Conservation (phyloP, 169 alveolate genomes). For the Plasmodium blacklocki region DNA sequence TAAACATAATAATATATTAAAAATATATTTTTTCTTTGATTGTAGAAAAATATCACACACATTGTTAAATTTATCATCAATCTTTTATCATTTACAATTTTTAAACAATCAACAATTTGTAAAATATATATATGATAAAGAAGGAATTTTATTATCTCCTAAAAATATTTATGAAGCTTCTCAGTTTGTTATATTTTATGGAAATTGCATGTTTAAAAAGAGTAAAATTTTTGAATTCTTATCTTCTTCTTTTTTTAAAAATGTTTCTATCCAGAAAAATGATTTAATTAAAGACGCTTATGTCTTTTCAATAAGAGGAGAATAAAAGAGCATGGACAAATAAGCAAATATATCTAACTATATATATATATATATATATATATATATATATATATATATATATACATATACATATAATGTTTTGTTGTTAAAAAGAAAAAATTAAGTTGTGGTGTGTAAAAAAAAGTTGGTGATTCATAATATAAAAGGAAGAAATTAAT, state of each 20-base stretch:
- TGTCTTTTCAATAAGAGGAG: not conserved
- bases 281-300: constrained; percentile 58
- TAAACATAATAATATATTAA: not conserved
- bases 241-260: not conserved
- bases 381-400: constrained; percentile 1
- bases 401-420: not conserved
- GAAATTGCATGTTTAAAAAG: constrained; percentile 62
- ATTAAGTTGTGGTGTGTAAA: no score
- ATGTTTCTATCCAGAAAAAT: constrained; percentile 5
- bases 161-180: constrained; percentile 15
- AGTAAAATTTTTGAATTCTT: constrained; percentile 38
- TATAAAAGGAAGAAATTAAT: no score
- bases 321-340: not conserved
- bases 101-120: constrained; percentile 29
- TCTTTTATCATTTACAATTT: constrained; percentile 26
- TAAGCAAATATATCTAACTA: not conserved
- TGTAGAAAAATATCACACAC: constrained; percentile 21
- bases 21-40: constrained; percentile 54
- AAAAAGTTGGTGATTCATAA: no score
- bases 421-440: not conserved
- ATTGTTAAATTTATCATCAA: constrained; percentile 20
- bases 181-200: constrained; percentile 69
- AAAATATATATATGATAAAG: constrained; percentile 7
- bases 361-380: not conserved
- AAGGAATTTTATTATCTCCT: constrained; percentile 25